Base-by-base conservation (phyloP, 495 filamentous ascomycete species). In the Margaritispora aquatica region DNA sequence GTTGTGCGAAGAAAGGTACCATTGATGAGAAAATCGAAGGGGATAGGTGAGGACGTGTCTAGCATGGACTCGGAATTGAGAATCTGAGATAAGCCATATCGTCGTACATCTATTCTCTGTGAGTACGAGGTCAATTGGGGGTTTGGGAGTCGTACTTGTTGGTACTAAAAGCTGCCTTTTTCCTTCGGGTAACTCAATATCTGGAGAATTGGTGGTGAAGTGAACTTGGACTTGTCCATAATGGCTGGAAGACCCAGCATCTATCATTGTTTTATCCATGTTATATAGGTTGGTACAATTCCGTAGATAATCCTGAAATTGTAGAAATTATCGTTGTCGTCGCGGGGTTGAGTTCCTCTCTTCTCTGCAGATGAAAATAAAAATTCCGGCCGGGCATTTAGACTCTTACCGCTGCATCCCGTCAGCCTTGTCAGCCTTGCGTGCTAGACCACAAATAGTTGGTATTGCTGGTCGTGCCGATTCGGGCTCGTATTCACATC, bases 1-100 rank as follows among this genome's bases (percentile, higher is more conserved):
- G 87, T 89, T 24, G 90, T 88, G 41, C 89, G 87, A 24, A 98
- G 82, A 73, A 95, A 96, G 62, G 86, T 83, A 65, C 95, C 94
- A 66, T 92, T 90, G 72, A 95, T 84, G 60, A 98, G 80, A 78
- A 98, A 97, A 71, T 98, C 95, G 75, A 98, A 90, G 26, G 94
- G 94, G 36, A 96, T 83, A 15, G 93, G 88, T 46, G 85, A 80
- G 44, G 85, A 76, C 29, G 84, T 88, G 59, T 86, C 75, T 58
- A 97, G 83, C 66, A 97, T 87, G 19, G 76, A 78, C 68, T 80
- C 77, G 62, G 88, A 92, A 74, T 98, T 98, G 60, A 97, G 88
- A 61, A 98, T 83, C 27, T 89, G 88, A 1, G 93, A 97, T 20
- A 98, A 84, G 55, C 86, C 89, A 81, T 96, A 94, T 71, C 94